phyloP scores from a whole-genome alignment of 1,284 basidiomycete genomes.

The Porodaedalea pini region DNA sequence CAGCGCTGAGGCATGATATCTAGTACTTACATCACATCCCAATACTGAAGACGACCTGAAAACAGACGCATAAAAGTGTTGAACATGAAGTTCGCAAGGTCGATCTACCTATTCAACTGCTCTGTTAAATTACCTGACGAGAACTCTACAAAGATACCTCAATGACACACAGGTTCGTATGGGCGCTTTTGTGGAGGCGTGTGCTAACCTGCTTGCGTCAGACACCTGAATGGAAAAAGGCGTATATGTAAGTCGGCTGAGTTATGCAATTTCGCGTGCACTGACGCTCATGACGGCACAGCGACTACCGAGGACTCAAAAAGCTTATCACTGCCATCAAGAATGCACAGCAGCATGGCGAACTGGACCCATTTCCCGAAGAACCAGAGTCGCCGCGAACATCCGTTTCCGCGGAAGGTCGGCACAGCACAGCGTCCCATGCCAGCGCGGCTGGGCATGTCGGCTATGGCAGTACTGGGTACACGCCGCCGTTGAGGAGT shows the following conservation, averaged over 20 bases:
- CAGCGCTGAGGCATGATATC: too few species aligned
- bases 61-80: background rate
- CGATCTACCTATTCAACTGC: background rate
- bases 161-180: constrained; percentile 61
- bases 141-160: constrained; percentile 46
- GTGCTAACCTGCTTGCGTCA: constrained; percentile 29
- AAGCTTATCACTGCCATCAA: constrained; percentile 60
- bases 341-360: constrained; percentile 36
- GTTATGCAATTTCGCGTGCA: background rate
- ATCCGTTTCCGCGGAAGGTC: constrained; percentile 6
- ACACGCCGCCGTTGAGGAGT: constrained; percentile 9
- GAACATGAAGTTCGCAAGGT: constrained; percentile 16
- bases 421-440: constrained; percentile 1
- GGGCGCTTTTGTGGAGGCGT: background rate
- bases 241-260: constrained; percentile 67
- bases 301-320: constrained; percentile 73
- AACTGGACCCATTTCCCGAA: constrained; percentile 12
- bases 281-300: constrained; percentile 29
- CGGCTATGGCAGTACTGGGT: constrained; percentile 13
- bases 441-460: background rate
- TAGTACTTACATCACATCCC: background rate
- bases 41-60: background rate
- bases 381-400: background rate
- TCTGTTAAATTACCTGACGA: background rate
- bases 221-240: constrained; percentile 80